Evolutionary conservation across 2,329 filamentous ascomycete genomes (phyloP).

Genomic region (Ophioceras dolichostomum): DNA sequence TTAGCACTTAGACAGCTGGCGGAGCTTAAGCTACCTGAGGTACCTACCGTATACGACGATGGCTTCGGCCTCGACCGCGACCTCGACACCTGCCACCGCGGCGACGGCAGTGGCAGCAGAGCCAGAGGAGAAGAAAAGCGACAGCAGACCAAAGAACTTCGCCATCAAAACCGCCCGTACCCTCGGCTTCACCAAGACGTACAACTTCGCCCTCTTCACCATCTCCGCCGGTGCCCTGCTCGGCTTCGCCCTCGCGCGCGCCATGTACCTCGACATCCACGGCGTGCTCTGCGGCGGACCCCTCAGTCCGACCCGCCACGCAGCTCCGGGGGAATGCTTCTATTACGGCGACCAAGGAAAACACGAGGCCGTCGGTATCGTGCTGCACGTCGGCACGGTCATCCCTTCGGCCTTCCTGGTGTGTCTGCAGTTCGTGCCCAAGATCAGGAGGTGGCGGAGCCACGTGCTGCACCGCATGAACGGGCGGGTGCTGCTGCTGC

Average conservation of each 20-base stretch:
- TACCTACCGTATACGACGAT: too few relatives aligned
- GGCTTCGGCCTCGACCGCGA: too few relatives aligned
- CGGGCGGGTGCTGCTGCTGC: constrained; percentile 39
- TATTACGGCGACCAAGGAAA: constrained; percentile 16
- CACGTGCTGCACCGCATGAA: constrained; percentile 45
- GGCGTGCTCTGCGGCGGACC: constrained; percentile 1
- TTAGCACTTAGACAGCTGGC: too few relatives aligned
- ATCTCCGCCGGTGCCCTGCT: constrained; percentile 31
- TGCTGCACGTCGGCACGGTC: constrained; percentile 30
- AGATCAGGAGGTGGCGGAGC: constrained; percentile 30
- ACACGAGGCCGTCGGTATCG: constrained; percentile 24
- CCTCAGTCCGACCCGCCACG: background rate
- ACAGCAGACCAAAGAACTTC: too few relatives aligned
- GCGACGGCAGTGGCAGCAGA: too few relatives aligned
- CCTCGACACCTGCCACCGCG: too few relatives aligned
- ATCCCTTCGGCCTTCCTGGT: constrained; percentile 31
- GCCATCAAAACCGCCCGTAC: too few relatives aligned
- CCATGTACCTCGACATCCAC: constrained; percentile 35
- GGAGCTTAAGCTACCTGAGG: too few relatives aligned
- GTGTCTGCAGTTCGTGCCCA: constrained; percentile 35
- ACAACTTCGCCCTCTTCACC: constrained; percentile 44
- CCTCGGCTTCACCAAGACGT: constrained; percentile 44
- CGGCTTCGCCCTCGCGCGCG: constrained; percentile 33
- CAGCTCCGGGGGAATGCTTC: constrained; percentile 12
- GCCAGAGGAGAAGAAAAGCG: too few relatives aligned